These are phyloP conservation scores for Suillus variegatus DNA, from an alignment of 768 basidiomycete genomes.

Conservation along the genomic window DNA sequence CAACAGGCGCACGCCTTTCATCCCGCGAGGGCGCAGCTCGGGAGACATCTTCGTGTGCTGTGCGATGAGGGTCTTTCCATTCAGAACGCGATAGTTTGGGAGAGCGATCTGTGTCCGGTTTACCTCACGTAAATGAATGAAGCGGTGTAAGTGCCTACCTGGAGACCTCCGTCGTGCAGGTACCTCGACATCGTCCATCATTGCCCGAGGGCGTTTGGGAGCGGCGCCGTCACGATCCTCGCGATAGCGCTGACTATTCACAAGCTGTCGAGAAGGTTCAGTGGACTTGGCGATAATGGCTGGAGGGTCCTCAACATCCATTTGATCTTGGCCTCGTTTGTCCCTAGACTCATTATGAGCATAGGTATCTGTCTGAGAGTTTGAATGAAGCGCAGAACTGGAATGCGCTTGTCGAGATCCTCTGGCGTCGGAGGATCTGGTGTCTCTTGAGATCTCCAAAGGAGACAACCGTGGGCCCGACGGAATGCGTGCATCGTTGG, in stretches of 20 bases:
- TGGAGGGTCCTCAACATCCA: slow-evolving; percentile 30
- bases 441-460: slow-evolving; percentile 3
- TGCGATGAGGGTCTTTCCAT: slow-evolving; percentile 1
- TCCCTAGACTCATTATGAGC: slow-evolving; percentile 21
- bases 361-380: slow-evolving; percentile 14
- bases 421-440: background rate
- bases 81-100: background rate
- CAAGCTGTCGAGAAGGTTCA: slow-evolving; percentile 21
- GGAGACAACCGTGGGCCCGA: slow-evolving; percentile 11
- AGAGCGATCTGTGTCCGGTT: background rate
- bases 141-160: background rate
- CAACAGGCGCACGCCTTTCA: slow-evolving; percentile 21
- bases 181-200: slow-evolving; percentile 27
- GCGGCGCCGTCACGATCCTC: slow-evolving; percentile 26
- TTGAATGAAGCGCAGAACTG: background rate
- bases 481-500: slow-evolving; percentile 7
- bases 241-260: slow-evolving; percentile 16
- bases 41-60: slow-evolving; percentile 12
- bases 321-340: slow-evolving; percentile 20
- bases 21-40: slow-evolving; percentile 17
- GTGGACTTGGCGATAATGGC: slow-evolving; percentile 15
- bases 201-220: slow-evolving; percentile 39
- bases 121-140: background rate
- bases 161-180: background rate
- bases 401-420: slow-evolving; percentile 11